These are phyloP conservation scores for Meyerozyma carpophila DNA, from an alignment of 1,139 yeast species.

Conservation along the genomic window DNA sequence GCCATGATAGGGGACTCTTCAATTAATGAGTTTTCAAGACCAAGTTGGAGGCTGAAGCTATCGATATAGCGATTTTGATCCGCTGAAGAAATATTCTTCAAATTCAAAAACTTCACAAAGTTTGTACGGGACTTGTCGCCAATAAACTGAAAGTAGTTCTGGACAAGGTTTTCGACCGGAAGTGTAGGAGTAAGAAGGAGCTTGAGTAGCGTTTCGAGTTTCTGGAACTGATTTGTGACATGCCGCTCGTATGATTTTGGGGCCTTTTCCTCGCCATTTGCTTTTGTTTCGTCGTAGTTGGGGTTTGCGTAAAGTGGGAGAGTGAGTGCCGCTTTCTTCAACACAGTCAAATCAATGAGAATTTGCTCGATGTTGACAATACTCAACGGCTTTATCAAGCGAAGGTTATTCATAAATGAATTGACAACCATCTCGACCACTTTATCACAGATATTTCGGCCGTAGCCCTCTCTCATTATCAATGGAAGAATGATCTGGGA, in stretches of 20 bases:
- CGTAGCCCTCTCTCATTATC: conserved; percentile 66
- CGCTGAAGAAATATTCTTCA: conserved; percentile 47
- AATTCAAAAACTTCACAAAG: conserved; percentile 57
- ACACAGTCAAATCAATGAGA: conserved; percentile 59
- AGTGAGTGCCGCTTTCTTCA: conserved; percentile 51
- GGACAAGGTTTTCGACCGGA: conserved; percentile 61
- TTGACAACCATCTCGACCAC: conserved; percentile 60
- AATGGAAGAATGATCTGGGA: conserved; percentile 49
- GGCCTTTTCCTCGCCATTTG: conserved; percentile 8
- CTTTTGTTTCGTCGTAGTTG: conserved; percentile 15
- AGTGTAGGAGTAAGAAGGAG: conserved; percentile 57
- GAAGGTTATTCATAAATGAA: conserved; percentile 55
- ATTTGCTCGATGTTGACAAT: conserved; percentile 78
- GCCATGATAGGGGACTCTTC: conserved; percentile 40
- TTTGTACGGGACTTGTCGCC: conserved; percentile 62
- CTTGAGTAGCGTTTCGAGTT: conserved; percentile 60
- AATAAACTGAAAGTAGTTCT: conserved; percentile 60
- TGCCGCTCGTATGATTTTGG: conserved; percentile 42
- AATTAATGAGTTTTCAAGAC: conserved; percentile 28
- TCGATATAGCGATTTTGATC: conserved; percentile 9
- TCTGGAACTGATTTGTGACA: conserved; percentile 44
- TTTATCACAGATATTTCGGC: conserved; percentile 71
- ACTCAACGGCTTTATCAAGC: conserved; percentile 58
- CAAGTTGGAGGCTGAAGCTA: conserved; percentile 10
- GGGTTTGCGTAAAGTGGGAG: conserved; percentile 46